Evolutionary conservation across 2,329 filamentous ascomycete species (phyloP), one percentile per base, ranked within the genome.

Genomic region (Colletotrichum musicola): DNA sequence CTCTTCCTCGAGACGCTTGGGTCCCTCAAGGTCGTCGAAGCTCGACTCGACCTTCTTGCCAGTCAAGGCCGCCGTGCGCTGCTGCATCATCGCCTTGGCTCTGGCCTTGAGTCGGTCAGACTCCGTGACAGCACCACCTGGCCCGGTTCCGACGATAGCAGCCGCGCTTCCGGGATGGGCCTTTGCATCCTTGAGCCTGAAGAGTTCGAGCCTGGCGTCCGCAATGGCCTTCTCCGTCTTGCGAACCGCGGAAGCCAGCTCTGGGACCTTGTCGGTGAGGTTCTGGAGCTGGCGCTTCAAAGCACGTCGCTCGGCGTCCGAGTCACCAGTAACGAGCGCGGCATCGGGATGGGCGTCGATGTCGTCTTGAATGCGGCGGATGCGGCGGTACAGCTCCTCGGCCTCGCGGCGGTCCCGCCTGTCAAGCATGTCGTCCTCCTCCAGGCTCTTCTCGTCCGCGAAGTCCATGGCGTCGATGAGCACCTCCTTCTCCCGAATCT

Each of bases 21-120:
- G 90, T 4, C 93, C 93, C 71, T 93, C 93, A 27, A 88, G 86
- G 71, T 95, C 92, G 72, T 97, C 93, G 69, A 91, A 88, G 53
- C 83, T 84, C 2, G 84, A 79, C 44, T 93, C 90, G 54, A 91
- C 83, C 77, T 95, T 94, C 79, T 92, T 94, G 65, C 96, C 96
- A 22, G 94, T 94, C 71, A 99, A 83, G 18, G 96, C 95, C 64
- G 96, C 96, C 73, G 96, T 95, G 68, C 96, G 92, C 76, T 97
- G 95, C 82, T 98, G 95, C 96, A 99, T 99, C 90, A 98, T 97
- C 46, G 95, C 95, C 82, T 95, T 97, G 38, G 96, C 95, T 73
- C 95, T 90, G 42, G 96, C 96, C 83, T 98, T 98, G 73, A 98
- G 88, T 62, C 95, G 90, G 81, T 99, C 96, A 4, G 94, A 92